These are phyloP conservation scores for sorghum (Sorghum bicolor) DNA, from an alignment of 176 grass and related monocot genomes.

Conservation along the genomic window Sorghum_bicolor_NCBIv3 NC_012872.2:782501-783000, in stretches of 20 bases:
- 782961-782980: neutral
- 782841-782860: neutral
- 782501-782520: slow-evolving; percentile 91
- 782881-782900: neutral
- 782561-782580: slow-evolving; percentile 96
- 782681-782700: neutral
- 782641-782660: neutral
- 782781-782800: neutral
- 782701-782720: neutral
- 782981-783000: neutral
- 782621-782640: neutral
- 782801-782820: neutral
- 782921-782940: neutral
- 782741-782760: neutral
- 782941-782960: neutral
- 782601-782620: neutral
- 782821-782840: neutral
- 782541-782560: slow-evolving; percentile 91
- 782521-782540: slow-evolving; percentile 96
- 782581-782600: slow-evolving; percentile 94
- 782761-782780: neutral
- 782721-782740: neutral
- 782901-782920: neutral
- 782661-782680: neutral
- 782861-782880: neutral